Conservation (phyloP, 768 basidiomycete species). For the Suillus subluteus region DNA sequence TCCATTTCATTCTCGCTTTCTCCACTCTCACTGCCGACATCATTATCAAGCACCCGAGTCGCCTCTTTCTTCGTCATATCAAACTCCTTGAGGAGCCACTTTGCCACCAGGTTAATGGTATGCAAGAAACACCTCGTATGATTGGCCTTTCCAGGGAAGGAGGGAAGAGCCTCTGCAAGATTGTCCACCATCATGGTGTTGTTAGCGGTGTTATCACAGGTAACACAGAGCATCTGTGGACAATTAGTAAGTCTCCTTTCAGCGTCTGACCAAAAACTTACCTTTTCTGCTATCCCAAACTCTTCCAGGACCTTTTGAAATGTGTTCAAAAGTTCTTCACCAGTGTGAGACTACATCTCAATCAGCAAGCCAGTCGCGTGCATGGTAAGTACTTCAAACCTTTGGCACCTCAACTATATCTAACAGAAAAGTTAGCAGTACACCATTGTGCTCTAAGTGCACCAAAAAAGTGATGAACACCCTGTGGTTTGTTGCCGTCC, state of each 20-base stretch:
- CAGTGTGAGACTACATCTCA: slow-evolving; percentile 22
- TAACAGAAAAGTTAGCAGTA: slow-evolving; percentile 31
- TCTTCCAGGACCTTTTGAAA: slow-evolving; percentile 25
- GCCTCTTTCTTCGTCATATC: slow-evolving; percentile 30
- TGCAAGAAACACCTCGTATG: slow-evolving; percentile 43
- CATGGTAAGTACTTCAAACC: slow-evolving; percentile 9
- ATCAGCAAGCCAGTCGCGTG: slow-evolving; percentile 1
- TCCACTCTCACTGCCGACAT: neutral
- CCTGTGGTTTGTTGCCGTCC: slow-evolving; percentile 37
- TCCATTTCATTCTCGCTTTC: neutral
- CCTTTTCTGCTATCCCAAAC: slow-evolving; percentile 14
- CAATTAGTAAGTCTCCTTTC: slow-evolving; percentile 7
- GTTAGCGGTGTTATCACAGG: slow-evolving; percentile 30
- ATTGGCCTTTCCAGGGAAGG: slow-evolving; percentile 28
- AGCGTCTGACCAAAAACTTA: too few relatives aligned
- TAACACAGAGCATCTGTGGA: slow-evolving; percentile 25
- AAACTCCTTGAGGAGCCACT: slow-evolving; percentile 10
- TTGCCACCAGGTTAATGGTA: slow-evolving; percentile 37
- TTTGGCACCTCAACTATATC: slow-evolving; percentile 34
- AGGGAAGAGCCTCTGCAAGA: slow-evolving; percentile 21
- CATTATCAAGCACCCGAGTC: slow-evolving; percentile 21
- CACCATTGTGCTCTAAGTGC: slow-evolving; percentile 36
- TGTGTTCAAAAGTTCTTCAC: slow-evolving; percentile 18
- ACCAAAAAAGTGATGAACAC: slow-evolving; percentile 36
- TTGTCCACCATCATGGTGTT: slow-evolving; percentile 29